Evolutionary conservation across 345 rosid species (phyloP), one percentile per base, ranked within the genome.

Genomic region (Eucalyptus camaldulensis): DNA sequence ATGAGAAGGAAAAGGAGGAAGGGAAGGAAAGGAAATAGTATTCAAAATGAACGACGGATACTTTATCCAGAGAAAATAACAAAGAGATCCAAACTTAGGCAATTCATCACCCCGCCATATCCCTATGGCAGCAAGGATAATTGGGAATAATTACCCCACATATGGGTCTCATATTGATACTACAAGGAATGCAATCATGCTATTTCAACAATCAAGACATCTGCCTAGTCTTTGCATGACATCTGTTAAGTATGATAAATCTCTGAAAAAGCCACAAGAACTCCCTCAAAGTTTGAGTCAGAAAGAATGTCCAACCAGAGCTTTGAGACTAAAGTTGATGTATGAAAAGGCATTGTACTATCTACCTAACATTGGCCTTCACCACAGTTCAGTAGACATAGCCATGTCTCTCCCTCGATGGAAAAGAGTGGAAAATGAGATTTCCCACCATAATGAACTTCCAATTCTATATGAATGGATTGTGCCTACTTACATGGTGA

Each of bases 401-500:
- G 24, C 47, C 15, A 19, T 76, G 83, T 21, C 83, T 24, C 47
- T 76, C 15, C 47, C 45, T 21, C 85, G 0, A 53, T 12, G 25
- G 29, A 80, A 90, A 47, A 31, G 22, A 22, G n/a, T 1, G 86
- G 49, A 16, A 25, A 6, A 65, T 31, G 88, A 49, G 44, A 40
- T 76, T 37, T 40, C 43, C 47, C 13, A 11, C 83, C 83, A 40
- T 21, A 76, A 76, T 11, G 27, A 76, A 76, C 47, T 76, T 76
- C 5, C 29, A 37, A 37, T 40, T 19, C 83, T 40, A 76, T 37
- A 44, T 49, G 31, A 27, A 80, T 69, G 27, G 87, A 62, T 12
- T 31, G 69, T 7, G 31, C 53, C 50, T 43, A 89, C 98, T 95
- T 94, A 96, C 99, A 94, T 98, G 99, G 93, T 98, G 99, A 50